Conservation (phyloP, 352 stramenopile genomes). For the Phytopythium boreale region DNA sequence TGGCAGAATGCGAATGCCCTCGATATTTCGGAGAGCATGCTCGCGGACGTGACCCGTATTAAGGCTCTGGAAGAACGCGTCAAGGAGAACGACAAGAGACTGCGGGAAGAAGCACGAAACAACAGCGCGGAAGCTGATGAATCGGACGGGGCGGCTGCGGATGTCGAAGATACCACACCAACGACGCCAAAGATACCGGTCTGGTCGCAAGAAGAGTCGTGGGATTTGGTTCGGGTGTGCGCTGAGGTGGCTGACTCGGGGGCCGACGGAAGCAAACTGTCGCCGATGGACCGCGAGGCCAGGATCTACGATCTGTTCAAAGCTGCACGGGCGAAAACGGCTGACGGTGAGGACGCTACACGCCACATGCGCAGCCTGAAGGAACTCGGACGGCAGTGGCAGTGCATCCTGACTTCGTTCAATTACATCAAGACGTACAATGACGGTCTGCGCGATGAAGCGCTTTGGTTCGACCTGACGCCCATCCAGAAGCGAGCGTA, state of each 20-base stretch:
- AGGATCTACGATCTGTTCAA: conserved; percentile 36
- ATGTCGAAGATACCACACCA: not conserved
- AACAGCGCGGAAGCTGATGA: not conserved
- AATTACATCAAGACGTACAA: conserved; percentile 39
- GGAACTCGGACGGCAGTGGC: conserved; percentile 34
- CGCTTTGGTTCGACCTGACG: conserved; percentile 34
- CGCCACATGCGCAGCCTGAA: conserved; percentile 18
- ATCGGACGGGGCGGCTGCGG: not conserved
- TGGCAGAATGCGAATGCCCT: conserved; percentile 36
- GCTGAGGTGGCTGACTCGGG: conserved; percentile 32
- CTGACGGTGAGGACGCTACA: conserved; percentile 18
- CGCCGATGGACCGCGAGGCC: conserved; percentile 23
- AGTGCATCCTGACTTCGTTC: conserved; percentile 36
- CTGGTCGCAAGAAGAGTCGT: conserved; percentile 30
- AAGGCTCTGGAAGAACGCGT: not conserved
- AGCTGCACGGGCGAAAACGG: conserved; percentile 18
- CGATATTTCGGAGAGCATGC: conserved; percentile 23
- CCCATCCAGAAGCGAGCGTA: conserved; percentile 31
- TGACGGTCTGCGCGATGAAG: conserved; percentile 20
- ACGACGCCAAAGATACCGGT: not conserved
- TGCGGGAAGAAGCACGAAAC: not conserved
- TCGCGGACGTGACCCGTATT: not conserved
- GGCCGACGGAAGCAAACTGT: conserved; percentile 13
- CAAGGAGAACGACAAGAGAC: not conserved
- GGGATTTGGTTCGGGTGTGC: conserved; percentile 34